phyloP scores from a whole-genome alignment of 2,329 filamentous ascomycete genomes.

The Sphaerulina vaccinii region DNA sequence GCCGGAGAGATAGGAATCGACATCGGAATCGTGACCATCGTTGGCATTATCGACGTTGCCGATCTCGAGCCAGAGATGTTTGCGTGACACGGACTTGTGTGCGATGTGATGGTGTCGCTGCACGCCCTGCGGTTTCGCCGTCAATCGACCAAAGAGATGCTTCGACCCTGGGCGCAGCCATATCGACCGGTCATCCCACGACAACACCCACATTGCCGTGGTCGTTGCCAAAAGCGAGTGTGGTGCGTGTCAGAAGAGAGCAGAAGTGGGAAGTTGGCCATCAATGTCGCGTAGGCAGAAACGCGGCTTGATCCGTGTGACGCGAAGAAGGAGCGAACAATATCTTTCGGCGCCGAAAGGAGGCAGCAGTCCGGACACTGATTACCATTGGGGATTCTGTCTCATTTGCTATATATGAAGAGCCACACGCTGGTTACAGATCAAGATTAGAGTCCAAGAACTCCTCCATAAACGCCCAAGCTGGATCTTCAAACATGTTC shows the following conservation, averaged over 20 bases:
- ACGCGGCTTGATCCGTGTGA: not conserved
- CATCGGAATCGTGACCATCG: no score
- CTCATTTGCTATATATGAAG: not conserved
- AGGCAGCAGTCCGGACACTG: no score
- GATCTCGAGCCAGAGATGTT: constrained; percentile 79
- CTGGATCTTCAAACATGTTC: constrained; percentile 17
- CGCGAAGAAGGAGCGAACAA: not conserved
- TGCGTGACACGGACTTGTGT: constrained; percentile 80
- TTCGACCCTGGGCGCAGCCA: constrained; percentile 33
- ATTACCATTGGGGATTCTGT: no score
- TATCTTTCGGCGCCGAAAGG: not conserved
- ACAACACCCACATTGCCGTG: constrained; percentile 52
- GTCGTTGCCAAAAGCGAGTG: not conserved
- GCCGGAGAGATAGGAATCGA: no score
- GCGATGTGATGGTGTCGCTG: constrained; percentile 63
- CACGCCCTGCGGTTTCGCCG: constrained; percentile 49
- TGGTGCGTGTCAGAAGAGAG: no score
- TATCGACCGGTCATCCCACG: constrained; percentile 50
- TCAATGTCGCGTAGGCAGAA: not conserved
- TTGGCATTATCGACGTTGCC: constrained; percentile 60
- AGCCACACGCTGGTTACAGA: no score
- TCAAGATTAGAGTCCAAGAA: constrained; percentile 15
- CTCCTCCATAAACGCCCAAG: constrained; percentile 19
- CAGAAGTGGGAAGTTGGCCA: not conserved
- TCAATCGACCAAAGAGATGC: constrained; percentile 63